These are phyloP conservation scores for Elaeagnus macrophylla DNA, from an alignment of 306 rosid species.

Conservation along the genomic window DNA sequence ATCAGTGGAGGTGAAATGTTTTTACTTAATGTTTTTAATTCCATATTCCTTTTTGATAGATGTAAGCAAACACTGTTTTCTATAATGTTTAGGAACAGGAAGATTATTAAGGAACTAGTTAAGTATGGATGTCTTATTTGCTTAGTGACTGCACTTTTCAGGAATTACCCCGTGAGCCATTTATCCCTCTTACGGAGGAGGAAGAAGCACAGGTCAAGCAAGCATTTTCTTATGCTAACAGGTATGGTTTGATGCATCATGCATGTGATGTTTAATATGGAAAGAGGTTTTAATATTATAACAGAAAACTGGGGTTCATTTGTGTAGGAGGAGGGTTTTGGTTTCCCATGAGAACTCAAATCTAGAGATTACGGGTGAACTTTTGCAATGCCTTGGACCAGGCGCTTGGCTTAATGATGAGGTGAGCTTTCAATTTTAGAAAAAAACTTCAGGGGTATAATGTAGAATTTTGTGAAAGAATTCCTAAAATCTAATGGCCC, in stretches of 20 bases:
- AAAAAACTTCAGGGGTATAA: no score
- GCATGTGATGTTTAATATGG: conserved; percentile 3
- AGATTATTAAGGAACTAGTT: neutral
- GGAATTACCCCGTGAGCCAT: conserved; percentile 52
- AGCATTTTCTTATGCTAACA: conserved; percentile 35
- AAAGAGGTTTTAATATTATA: conserved; percentile 9
- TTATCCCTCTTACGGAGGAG: conserved; percentile 50
- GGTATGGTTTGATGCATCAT: conserved; percentile 43
- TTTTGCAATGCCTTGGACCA: conserved; percentile 62
- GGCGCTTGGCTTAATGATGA: conserved; percentile 90
- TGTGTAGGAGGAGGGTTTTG: conserved; percentile 56
- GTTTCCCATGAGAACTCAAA: conserved; percentile 64
- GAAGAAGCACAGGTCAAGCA: conserved; percentile 41
- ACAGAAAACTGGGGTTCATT: conserved; percentile 17
- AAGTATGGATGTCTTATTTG: no score
- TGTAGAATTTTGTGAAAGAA: no score
- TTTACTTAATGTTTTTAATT: neutral
- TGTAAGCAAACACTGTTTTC: neutral
- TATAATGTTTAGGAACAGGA: neutral
- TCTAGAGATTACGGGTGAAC: conserved; percentile 60
- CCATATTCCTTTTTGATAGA: neutral
- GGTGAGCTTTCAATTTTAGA: conserved; percentile 28
- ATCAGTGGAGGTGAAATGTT: conserved; percentile 38
- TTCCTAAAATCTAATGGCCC: no score
- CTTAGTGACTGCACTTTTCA: conserved; percentile 18